Evolutionary conservation across 1,284 basidiomycete genomes (phyloP).

Genomic region (Ceratobasidium sp.): DNA sequence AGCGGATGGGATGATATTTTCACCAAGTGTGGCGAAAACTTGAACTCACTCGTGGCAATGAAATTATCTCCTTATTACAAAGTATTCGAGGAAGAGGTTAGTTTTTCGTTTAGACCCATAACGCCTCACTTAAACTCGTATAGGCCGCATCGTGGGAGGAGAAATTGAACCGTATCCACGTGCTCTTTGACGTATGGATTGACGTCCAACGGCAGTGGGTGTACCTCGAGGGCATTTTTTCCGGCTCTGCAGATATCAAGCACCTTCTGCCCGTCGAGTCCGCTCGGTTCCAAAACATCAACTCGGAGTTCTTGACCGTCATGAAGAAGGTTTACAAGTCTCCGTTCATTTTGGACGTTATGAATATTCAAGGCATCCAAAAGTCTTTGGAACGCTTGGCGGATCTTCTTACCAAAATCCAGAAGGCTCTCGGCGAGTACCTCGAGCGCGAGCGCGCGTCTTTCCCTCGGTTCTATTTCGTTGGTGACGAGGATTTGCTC

Average conservation of each 20-base stretch:
- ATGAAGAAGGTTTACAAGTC: constrained; percentile 99
- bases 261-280: constrained; percentile 97
- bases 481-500: constrained; percentile 97
- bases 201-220: constrained; percentile 99
- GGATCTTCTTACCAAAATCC: constrained; percentile 96
- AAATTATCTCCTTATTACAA: constrained; percentile 97
- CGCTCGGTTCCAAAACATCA: constrained; percentile 97
- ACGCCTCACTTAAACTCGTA: constrained; percentile 45
- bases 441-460: constrained; percentile 95
- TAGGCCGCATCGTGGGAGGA: constrained; percentile 91
- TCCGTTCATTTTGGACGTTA: constrained; percentile 94
- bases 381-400: constrained; percentile 97
- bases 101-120: constrained; percentile 4
- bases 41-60: constrained; percentile 97
- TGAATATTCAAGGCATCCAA: constrained; percentile 95
- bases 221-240: constrained; percentile 98
- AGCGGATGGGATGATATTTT: constrained; percentile 99
- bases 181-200: constrained; percentile 98
- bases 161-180: constrained; percentile 92
- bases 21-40: constrained; percentile 93
- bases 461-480: constrained; percentile 99
- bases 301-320: constrained; percentile 95
- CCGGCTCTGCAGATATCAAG: constrained; percentile 98
- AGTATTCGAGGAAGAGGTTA: constrained; percentile 91
- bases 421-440: constrained; percentile 99